Conservation (phyloP, 108 stramenopile genomes). For the Cyclotella sp. region DNA sequence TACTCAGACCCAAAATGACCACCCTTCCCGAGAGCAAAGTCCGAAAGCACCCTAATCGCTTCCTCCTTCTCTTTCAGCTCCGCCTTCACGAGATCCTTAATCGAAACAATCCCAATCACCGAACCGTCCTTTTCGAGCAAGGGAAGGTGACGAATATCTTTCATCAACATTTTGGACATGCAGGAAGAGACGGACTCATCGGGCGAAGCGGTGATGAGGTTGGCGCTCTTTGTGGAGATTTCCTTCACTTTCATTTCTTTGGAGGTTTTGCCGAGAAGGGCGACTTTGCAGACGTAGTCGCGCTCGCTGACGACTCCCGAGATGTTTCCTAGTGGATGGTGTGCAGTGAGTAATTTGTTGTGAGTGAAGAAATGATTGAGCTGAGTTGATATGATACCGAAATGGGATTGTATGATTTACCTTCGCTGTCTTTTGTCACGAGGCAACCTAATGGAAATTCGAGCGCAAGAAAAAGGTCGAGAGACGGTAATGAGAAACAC, state of each 20-base stretch:
- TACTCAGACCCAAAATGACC: conserved; percentile 57
- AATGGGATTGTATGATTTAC: conserved; percentile 22
- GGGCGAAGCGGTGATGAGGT: conserved; percentile 64
- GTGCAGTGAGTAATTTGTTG: background rate
- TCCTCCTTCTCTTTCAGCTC: conserved; percentile 56
- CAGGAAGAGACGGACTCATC: conserved; percentile 62
- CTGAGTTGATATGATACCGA: background rate
- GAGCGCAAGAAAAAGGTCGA: background rate
- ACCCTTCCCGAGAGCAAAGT: conserved; percentile 63
- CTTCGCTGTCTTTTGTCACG: conserved; percentile 58
- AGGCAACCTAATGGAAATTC: conserved; percentile 33
- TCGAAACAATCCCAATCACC: conserved; percentile 55
- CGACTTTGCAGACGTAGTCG: conserved; percentile 76
- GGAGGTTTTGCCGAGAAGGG: conserved; percentile 65
- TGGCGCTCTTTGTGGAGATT: conserved; percentile 67
- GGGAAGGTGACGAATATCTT: conserved; percentile 75
- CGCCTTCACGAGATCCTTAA: conserved; percentile 60
- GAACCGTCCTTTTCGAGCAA: conserved; percentile 61
- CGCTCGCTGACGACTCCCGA: conserved; percentile 71
- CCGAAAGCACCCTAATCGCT: conserved; percentile 47
- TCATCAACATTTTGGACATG: conserved; percentile 78
- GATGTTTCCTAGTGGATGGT: conserved; percentile 49
- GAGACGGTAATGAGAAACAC: background rate
- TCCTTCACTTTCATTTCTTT: conserved; percentile 67
- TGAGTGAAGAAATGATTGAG: background rate